phyloP scores from a whole-genome alignment of 768 basidiomycete species.

The Lactifluus pinguis region DNA sequence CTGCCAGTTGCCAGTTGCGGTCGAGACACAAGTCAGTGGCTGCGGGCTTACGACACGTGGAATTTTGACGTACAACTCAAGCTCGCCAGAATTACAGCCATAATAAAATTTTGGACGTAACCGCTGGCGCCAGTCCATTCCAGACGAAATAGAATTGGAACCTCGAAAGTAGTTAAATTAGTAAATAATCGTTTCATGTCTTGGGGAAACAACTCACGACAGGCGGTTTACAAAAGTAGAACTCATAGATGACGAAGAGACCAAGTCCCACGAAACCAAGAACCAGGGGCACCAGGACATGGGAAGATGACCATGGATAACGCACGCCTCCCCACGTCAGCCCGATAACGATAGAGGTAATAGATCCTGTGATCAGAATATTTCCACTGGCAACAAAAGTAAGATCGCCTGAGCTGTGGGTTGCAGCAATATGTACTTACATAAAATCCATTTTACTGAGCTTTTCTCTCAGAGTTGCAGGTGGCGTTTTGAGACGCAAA shows the following conservation, averaged over 20 bases:
- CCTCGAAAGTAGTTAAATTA: slow-evolving; percentile 17
- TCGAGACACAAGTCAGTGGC: background rate
- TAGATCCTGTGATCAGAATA: too few relatives aligned
- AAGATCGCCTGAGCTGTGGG: background rate
- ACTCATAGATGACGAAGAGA: slow-evolving; percentile 33
- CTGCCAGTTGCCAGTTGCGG: slow-evolving; percentile 21
- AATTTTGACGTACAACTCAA: slow-evolving; percentile 8
- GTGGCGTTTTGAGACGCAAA: too few relatives aligned
- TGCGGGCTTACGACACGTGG: background rate
- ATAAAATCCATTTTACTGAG: too few relatives aligned
- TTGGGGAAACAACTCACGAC: slow-evolving; percentile 19
- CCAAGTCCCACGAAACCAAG: slow-evolving; percentile 31
- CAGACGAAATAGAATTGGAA: too few relatives aligned
- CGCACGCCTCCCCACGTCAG: too few relatives aligned
- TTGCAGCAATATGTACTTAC: slow-evolving; percentile 25
- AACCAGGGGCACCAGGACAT: too few relatives aligned
- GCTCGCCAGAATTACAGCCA: slow-evolving; percentile 19
- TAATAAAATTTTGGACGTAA: slow-evolving; percentile 20
- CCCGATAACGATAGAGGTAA: too few relatives aligned
- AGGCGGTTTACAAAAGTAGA: slow-evolving; percentile 19
- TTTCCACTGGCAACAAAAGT: slow-evolving; percentile 26
- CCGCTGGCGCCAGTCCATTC: too few relatives aligned
- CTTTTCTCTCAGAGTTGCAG: too few relatives aligned
- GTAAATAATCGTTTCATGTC: slow-evolving; percentile 30
- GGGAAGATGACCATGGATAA: too few relatives aligned